Evolutionary conservation across 192 early-diverging fungal genomes (phyloP).

Genomic region (Kappamyces sp.): DNA sequence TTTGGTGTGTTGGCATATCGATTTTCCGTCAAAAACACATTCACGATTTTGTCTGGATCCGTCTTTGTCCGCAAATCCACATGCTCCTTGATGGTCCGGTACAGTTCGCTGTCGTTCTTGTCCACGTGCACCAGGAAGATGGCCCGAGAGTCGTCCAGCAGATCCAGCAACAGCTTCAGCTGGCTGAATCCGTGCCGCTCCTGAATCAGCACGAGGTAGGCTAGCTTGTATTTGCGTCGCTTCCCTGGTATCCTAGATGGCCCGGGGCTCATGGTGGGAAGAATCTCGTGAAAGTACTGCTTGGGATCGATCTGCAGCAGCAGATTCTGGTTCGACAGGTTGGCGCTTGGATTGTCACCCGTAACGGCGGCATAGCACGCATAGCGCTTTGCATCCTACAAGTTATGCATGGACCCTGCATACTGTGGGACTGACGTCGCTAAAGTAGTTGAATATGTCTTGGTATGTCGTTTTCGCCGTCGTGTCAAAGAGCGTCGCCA

Average conservation of each 20-base stretch:
- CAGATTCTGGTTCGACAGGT: conserved; percentile 23
- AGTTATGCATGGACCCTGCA: no score
- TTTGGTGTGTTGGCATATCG: conserved; percentile 26
- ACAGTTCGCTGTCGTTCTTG: background rate
- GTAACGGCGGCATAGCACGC: conserved; percentile 37
- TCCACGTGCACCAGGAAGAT: conserved; percentile 44
- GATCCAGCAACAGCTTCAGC: conserved; percentile 25
- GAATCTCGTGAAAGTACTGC: conserved; percentile 20
- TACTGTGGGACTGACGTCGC: conserved; percentile 2
- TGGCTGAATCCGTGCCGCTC: conserved; percentile 15
- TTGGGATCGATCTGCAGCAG: conserved; percentile 23
- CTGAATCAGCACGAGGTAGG: conserved; percentile 42
- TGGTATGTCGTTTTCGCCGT: conserved; percentile 19
- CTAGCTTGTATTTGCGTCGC: conserved; percentile 30
- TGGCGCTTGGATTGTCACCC: conserved; percentile 29
- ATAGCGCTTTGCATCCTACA: conserved; percentile 31
- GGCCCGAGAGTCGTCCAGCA: conserved; percentile 32
- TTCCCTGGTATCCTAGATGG: conserved; percentile 9
- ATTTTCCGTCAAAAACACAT: conserved; percentile 27
- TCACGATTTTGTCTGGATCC: background rate
- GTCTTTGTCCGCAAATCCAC: background rate
- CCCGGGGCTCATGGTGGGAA: conserved; percentile 1
- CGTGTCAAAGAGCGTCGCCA: conserved; percentile 27
- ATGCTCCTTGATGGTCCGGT: conserved; percentile 12
- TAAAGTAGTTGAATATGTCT: conserved; percentile 10